phyloP scores from a whole-genome alignment of 1,284 basidiomycete species.

The Pseudozyma thailandica region DNA sequence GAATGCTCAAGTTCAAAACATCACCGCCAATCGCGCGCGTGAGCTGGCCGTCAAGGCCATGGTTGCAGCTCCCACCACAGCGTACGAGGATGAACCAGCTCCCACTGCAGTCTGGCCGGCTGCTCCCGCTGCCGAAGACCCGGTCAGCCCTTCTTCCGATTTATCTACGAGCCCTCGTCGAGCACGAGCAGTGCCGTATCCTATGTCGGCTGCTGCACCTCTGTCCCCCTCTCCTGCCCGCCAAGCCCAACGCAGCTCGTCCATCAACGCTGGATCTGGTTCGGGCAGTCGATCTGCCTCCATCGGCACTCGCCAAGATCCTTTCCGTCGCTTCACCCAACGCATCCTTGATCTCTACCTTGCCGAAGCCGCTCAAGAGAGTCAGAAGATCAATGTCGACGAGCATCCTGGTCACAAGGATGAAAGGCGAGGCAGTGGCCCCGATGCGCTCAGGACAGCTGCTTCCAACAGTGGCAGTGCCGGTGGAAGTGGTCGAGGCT shows the following conservation, averaged over 20 bases:
- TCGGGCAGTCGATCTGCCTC: slow-evolving; percentile 34
- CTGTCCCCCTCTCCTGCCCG: slow-evolving; percentile 28
- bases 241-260: slow-evolving; percentile 22
- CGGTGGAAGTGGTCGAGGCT: slow-evolving; percentile 2
- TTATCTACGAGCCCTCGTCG: slow-evolving; percentile 19
- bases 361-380: slow-evolving; percentile 49
- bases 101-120: slow-evolving; percentile 48
- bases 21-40: slow-evolving; percentile 47
- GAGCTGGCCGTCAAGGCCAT: slow-evolving; percentile 57
- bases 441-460: slow-evolving; percentile 15
- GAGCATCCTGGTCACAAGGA: slow-evolving; percentile 15
- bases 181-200: slow-evolving; percentile 51
- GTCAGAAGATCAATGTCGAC: slow-evolving; percentile 19
- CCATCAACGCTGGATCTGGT: slow-evolving; percentile 5
- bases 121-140: neutral
- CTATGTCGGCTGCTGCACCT: slow-evolving; percentile 36
- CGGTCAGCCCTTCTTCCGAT: slow-evolving; percentile 3
- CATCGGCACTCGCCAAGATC: slow-evolving; percentile 32
- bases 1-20: slow-evolving; percentile 35
- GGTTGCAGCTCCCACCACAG: slow-evolving; percentile 41
- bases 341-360: slow-evolving; percentile 62
- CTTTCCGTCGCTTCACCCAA: slow-evolving; percentile 53
- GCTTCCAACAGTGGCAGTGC: slow-evolving; percentile 6
- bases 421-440: slow-evolving; percentile 15
- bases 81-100: slow-evolving; percentile 57